phyloP scores from a whole-genome alignment of 441 rosid genomes.

The Adansonia rubrostipa region DNA sequence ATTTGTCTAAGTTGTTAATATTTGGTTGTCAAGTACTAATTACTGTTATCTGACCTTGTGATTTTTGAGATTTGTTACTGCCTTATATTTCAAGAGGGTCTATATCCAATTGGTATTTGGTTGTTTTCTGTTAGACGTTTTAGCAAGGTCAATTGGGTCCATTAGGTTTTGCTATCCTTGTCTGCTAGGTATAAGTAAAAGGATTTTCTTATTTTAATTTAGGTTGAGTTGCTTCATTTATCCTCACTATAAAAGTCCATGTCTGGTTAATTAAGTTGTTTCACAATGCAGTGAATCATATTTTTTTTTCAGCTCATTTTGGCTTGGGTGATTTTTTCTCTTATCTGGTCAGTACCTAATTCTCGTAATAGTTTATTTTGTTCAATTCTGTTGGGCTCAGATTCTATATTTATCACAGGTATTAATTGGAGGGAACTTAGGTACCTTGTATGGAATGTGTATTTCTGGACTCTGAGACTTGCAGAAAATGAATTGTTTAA shows the following conservation, averaged over 20 bases:
- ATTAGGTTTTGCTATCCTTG: neutral
- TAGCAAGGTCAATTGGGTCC: neutral
- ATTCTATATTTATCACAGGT: neutral
- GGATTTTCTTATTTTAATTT: neutral
- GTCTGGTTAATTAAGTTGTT: neutral
- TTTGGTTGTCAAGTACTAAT: neutral
- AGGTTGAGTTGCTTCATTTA: neutral
- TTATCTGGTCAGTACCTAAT: conserved; percentile 7
- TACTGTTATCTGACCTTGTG: neutral
- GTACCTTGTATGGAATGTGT: neutral
- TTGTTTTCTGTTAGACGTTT: neutral
- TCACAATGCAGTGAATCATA: neutral
- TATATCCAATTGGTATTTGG: neutral
- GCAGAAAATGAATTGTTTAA: conserved; percentile 12
- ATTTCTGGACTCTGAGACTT: neutral
- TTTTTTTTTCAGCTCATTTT: neutral
- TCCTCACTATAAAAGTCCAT: neutral
- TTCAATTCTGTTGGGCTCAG: neutral
- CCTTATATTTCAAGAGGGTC: neutral
- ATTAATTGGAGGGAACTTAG: neutral
- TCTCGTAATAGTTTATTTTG: neutral
- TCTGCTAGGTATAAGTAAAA: neutral
- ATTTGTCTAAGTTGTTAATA: neutral
- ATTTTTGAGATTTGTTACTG: neutral
- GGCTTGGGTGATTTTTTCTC: neutral